Base-by-base conservation (phyloP, 176 grass and related monocot genomes). In the Carex scoparia region DNA sequence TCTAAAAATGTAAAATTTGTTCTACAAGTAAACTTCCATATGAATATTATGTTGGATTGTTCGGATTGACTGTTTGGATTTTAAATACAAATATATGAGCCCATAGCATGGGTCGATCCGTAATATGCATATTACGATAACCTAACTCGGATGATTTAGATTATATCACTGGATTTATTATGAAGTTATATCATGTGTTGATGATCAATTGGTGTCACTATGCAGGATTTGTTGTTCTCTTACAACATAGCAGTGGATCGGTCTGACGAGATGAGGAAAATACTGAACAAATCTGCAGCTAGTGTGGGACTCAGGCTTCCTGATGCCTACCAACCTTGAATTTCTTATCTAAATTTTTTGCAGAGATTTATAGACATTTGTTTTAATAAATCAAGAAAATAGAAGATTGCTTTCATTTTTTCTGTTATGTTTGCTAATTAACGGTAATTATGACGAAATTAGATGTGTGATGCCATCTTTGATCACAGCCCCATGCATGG, bases 201-300 rank as follows among this genome's bases (percentile, higher is more conserved):
- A 65, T 10, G 3, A 16, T 48, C 61, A 44, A 27, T 65, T 81
- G 33, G 19, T 82, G 76, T 46, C 12, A 37, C 87, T 84, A 1
- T 87, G n/a, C 85, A 95, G 93, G 93, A 94, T 2, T 84, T 99
- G 61, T 86, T 98, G 37, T 92, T 95, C 84, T 94, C 96, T 7
- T 95, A 95, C 65, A 99, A 99, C 55, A 95, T 99, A 76, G 96
- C 93, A 10, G 93, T 95, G 77, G 91, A 95, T 86, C 80, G 96
- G 79, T 90, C 91, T 13, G 96, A 95, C 28, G 93, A 99, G 79
- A 94, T 95, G 91, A 99, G 91, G 91, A 95, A 92, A 83, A 82
- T 88, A 89, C 49, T 99, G 57, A 88, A 94, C 72, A 99, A 95
- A 94, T 95, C 93, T 92, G 96, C 96, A 12, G 93, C 91, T 71